These are phyloP conservation scores for Magnusiomyces paraingens DNA, from an alignment of 1,139 yeast genomes.

Conservation along the genomic window DNA sequence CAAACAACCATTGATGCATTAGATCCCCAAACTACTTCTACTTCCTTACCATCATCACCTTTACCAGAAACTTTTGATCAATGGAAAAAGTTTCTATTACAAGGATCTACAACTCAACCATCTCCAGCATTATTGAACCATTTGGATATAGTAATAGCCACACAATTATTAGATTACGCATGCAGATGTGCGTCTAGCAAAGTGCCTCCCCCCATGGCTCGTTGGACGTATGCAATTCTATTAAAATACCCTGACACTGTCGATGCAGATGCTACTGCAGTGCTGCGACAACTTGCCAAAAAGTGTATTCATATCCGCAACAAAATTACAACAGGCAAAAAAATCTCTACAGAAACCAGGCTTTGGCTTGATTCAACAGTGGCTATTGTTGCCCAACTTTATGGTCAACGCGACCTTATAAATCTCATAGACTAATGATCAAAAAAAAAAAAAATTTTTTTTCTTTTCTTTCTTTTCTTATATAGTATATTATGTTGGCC, in stretches of 20 bases:
- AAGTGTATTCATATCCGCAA: slow-evolving; percentile 22
- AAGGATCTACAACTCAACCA: slow-evolving; percentile 2
- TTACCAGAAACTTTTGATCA: slow-evolving; percentile 11
- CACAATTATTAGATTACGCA: slow-evolving; percentile 24
- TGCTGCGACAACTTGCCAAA: slow-evolving; percentile 38
- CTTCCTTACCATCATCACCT: background rate
- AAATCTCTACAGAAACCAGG: background rate
- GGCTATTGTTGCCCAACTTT: slow-evolving; percentile 29
- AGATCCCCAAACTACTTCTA: slow-evolving; percentile 11
- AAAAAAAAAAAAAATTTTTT: background rate
- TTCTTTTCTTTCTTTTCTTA: background rate
- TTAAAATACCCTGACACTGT: slow-evolving; percentile 36
- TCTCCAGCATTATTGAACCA: slow-evolving; percentile 2
- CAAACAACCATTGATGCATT: slow-evolving; percentile 3
- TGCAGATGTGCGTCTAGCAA: slow-evolving; percentile 26
- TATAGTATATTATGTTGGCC: slow-evolving; percentile 2
- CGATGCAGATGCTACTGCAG: slow-evolving; percentile 35
- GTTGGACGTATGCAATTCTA: slow-evolving; percentile 39
- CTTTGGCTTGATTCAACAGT: slow-evolving; percentile 28
- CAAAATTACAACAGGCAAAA: background rate
- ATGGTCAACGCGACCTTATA: slow-evolving; percentile 34
- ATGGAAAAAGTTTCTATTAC: slow-evolving; percentile 5
- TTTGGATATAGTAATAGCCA: slow-evolving; percentile 11
- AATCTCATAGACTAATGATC: background rate
- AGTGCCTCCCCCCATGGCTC: slow-evolving; percentile 20